phyloP scores from a whole-genome alignment of 345 rosid species.

The Eutrema heterophyllum region DNA sequence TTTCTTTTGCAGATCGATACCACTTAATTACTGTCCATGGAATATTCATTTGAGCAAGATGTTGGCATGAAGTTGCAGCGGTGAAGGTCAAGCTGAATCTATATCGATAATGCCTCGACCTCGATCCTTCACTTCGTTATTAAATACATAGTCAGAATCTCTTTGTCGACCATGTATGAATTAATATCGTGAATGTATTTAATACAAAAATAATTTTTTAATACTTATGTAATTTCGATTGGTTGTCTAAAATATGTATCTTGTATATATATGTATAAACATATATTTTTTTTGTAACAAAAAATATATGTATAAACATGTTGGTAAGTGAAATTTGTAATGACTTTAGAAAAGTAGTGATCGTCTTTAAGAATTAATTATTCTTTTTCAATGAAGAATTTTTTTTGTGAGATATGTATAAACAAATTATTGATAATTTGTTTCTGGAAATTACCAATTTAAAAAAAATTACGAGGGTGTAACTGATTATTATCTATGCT shows the following conservation, averaged over 20 bases:
- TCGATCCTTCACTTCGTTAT: constrained; percentile 30
- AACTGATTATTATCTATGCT: neutral
- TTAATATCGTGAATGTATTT: neutral
- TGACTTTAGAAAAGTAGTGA: neutral
- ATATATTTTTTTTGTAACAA: too few species aligned
- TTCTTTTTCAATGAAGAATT: neutral
- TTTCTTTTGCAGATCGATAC: constrained; percentile 3
- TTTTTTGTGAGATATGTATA: neutral
- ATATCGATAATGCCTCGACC: constrained; percentile 22
- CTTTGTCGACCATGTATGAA: neutral
- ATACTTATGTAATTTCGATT: neutral
- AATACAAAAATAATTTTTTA: neutral
- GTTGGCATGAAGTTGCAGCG: constrained; percentile 14
- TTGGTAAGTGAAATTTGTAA: neutral
- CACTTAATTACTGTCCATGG: constrained; percentile 8
- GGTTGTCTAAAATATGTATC: neutral
- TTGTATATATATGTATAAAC: neutral
- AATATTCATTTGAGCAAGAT: constrained; percentile 39
- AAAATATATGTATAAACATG: neutral
- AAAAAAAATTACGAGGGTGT: neutral
- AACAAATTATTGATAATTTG: neutral
- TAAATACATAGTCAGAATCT: neutral
- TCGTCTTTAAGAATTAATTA: neutral
- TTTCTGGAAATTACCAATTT: neutral
- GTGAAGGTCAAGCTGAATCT: constrained; percentile 27